Evolutionary conservation across 805 yeast species (phyloP), one percentile per base, ranked within the genome.

Genomic region (Wickerhamiella kazuoi): DNA sequence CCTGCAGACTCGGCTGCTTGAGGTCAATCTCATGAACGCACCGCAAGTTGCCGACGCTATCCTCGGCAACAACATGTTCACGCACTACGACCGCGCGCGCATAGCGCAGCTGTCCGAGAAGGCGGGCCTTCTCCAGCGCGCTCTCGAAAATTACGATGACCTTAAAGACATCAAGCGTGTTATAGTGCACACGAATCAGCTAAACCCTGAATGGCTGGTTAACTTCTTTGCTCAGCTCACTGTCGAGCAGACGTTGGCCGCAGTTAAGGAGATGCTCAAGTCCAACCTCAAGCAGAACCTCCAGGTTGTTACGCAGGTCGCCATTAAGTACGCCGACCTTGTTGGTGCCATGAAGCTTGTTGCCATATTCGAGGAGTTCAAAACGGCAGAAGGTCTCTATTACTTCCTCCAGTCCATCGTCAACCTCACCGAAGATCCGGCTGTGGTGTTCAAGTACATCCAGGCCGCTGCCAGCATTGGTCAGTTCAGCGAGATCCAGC

Each of bases 1-100:
- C 54, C 68, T 90, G 55, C 98, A 90, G 68, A 90, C 98, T 7
- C 75, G 93, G 54, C 73, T 90, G 38, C 71, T 90, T 49, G 98
- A 90, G 62, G 83, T 82, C 49, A 90, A 90, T 60, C 68, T 90
- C 57, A 60, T 82, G 56, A 93, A 86, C 58, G 98, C 98, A 15
- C 99, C 99, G 38, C 98, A 90, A 68, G 99, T 90, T 41, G 99
- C 98, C 33, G 98, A 90, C 62, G 99, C 99, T 17, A 90, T 90
- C 49, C 69, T 90, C 52, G 95, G 96, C 44, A 90, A 87, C 61
- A 76, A 77, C 44, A 87, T 90, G 82, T 90, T 93, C 65, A 74
- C 86, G 48, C 95, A 86, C 57, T 90, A 82, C 60, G 98, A 90
- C 60, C 79, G 82, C 51, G 84, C 93, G 51, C 78, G 93, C 29